Percentiles rank a stretch among this genome's conserved stretches.
These are phyloP conservation scores for Amphirosellinia nigrospora DNA, from an alignment of 495 filamentous ascomycete genomes.

Conservation along the genomic window DNA sequence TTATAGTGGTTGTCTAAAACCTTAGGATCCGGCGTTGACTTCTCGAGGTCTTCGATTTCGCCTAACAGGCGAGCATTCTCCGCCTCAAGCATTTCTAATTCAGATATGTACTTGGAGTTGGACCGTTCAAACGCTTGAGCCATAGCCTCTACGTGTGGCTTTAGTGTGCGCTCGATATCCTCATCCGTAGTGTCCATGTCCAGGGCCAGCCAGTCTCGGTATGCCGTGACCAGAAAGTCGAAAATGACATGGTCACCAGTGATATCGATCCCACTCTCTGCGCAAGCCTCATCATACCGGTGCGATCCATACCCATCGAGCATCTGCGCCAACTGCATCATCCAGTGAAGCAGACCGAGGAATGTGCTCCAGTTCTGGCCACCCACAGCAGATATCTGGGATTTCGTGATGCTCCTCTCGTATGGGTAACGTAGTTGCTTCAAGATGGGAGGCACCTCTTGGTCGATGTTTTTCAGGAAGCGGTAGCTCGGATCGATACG, in stretches of 20 bases:
- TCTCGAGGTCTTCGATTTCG: constrained; percentile 88
- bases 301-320: constrained; percentile 77
- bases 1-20: constrained; percentile 83
- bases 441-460: constrained; percentile 87
- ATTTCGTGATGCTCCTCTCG: constrained; percentile 91
- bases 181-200: constrained; percentile 87
- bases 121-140: constrained; percentile 83
- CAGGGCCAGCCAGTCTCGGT: constrained; percentile 89
- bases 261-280: constrained; percentile 84
- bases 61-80: constrained; percentile 78
- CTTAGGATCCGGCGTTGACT: constrained; percentile 78
- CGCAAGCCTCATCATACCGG: constrained; percentile 85
- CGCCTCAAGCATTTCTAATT: constrained; percentile 80
- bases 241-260: constrained; percentile 90
- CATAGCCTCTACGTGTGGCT: constrained; percentile 89
- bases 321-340: constrained; percentile 96
- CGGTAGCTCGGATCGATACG: constrained; percentile 91
- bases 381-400: constrained; percentile 90
- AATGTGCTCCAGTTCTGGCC: constrained; percentile 96
- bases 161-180: constrained; percentile 72
- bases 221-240: constrained; percentile 84
- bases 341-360: constrained; percentile 93
- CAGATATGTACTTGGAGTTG: constrained; percentile 79
- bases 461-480: constrained; percentile 90
- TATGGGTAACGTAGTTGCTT: constrained; percentile 95